These are phyloP conservation scores for Phytophthora pseudosyringae DNA, from an alignment of 352 stramenopile genomes.

Conservation along the genomic window DNA sequence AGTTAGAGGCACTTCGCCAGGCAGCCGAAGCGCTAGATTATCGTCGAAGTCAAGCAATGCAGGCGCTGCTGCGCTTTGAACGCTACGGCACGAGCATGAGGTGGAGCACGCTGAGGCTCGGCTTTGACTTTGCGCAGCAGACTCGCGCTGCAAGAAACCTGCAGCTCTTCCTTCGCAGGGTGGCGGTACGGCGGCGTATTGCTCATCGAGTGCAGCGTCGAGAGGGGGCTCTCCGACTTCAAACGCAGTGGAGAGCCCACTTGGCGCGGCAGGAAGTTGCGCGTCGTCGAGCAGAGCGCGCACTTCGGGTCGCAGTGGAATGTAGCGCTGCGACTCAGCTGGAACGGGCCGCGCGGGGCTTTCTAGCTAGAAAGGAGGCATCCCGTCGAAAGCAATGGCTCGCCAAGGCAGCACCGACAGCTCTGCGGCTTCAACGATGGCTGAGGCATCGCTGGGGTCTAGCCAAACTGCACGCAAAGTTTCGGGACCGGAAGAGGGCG, in stretches of 20 bases:
- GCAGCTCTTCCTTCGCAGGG: slow-evolving; percentile 57
- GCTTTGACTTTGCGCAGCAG: slow-evolving; percentile 61
- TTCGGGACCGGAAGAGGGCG: slow-evolving; percentile 30
- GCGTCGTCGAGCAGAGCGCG: slow-evolving; percentile 7
- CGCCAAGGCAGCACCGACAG: slow-evolving; percentile 16
- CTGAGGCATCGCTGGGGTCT: slow-evolving; percentile 28
- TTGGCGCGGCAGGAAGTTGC: slow-evolving; percentile 34
- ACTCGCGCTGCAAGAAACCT: slow-evolving; percentile 53
- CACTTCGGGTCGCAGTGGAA: slow-evolving; percentile 22
- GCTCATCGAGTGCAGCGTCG: slow-evolving; percentile 19
- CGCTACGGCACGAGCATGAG: slow-evolving; percentile 56
- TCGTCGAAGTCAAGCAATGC: slow-evolving; percentile 48
- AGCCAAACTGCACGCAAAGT: slow-evolving; percentile 27
- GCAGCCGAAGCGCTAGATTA: slow-evolving; percentile 49
- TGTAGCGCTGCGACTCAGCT: slow-evolving; percentile 34
- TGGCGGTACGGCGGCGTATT: slow-evolving; percentile 43
- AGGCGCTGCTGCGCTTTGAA: slow-evolving; percentile 64
- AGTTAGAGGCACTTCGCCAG: slow-evolving; percentile 47
- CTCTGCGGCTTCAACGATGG: slow-evolving; percentile 26
- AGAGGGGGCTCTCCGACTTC: slow-evolving; percentile 40
- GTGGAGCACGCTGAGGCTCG: slow-evolving; percentile 62
- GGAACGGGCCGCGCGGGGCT: slow-evolving; percentile 31
- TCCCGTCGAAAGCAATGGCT: slow-evolving; percentile 26
- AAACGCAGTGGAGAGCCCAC: slow-evolving; percentile 42
- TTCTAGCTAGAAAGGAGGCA: slow-evolving; percentile 33